Conservation (phyloP, 2,329 filamentous ascomycete species). For the Penicillium sp. region DNA sequence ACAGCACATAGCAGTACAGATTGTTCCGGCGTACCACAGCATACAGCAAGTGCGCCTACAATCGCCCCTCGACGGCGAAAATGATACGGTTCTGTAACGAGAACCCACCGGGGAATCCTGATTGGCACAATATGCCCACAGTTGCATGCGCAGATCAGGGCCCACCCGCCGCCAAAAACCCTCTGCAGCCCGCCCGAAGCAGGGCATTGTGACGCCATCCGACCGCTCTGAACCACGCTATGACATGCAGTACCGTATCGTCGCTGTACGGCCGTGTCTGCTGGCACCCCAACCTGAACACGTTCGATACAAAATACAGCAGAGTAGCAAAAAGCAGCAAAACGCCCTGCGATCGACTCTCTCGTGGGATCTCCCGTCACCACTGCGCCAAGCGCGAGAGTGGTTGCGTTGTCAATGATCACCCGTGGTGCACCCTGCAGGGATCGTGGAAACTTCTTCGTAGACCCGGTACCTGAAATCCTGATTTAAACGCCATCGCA, state of each 20-base stretch:
- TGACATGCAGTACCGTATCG: slow-evolving; percentile 25
- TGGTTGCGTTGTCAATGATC: slow-evolving; percentile 5
- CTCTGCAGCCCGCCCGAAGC: slow-evolving; percentile 29
- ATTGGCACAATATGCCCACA: slow-evolving; percentile 9
- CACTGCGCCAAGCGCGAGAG: slow-evolving; percentile 3
- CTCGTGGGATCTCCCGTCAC: background rate
- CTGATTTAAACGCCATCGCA: slow-evolving; percentile 7
- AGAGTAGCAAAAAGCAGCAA: background rate
- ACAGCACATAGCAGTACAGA: background rate
- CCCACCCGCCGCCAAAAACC: slow-evolving; percentile 22
- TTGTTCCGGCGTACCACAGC: background rate
- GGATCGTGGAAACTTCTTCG: slow-evolving; percentile 28
- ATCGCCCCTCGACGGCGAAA: background rate
- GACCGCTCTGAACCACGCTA: slow-evolving; percentile 20
- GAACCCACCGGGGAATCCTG: slow-evolving; percentile 2
- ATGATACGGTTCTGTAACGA: slow-evolving; percentile 14
- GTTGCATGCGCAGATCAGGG: slow-evolving; percentile 28
- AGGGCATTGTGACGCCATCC: slow-evolving; percentile 31
- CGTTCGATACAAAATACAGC: background rate
- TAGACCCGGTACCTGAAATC: slow-evolving; percentile 14
- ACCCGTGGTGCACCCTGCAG: slow-evolving; percentile 14
- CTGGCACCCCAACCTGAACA: too few species aligned
- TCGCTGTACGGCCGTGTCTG: slow-evolving; percentile 9
- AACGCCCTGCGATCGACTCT: background rate
- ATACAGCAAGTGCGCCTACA: background rate